A percentile compares a stretch with the other conserved stretches of the same genome.
phyloP scores from a whole-genome alignment of 2,329 filamentous ascomycete genomes.

The Acrocalymma vagum region DNA sequence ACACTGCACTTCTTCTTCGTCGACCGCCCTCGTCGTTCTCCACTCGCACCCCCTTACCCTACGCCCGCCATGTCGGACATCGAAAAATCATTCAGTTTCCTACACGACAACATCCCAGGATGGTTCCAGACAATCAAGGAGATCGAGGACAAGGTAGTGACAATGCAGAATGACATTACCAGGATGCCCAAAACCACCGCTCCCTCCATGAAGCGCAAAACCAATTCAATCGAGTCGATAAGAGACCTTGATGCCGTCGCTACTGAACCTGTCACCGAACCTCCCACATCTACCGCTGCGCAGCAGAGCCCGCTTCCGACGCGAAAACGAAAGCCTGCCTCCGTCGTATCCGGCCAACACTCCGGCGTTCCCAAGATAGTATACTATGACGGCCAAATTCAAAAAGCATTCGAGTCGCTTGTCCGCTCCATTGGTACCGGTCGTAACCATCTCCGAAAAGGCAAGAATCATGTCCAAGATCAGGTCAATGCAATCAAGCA shows the following conservation, averaged over 20 bases:
- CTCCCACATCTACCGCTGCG: constrained; percentile 17
- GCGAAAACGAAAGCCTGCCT: constrained; percentile 55
- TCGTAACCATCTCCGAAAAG: constrained; percentile 85
- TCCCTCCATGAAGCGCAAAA: constrained; percentile 37
- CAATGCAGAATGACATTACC: constrained; percentile 43
- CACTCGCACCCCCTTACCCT: constrained; percentile 3
- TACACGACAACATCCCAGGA: constrained; percentile 48
- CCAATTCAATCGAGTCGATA: constrained; percentile 49
- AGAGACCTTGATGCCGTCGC: constrained; percentile 33
- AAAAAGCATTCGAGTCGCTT: constrained; percentile 81
- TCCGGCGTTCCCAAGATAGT: constrained; percentile 69
- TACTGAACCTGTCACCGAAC: too few species aligned
- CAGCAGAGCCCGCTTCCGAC: constrained; percentile 26
- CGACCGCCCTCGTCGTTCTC: too few species aligned
- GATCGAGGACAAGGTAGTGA: constrained; percentile 41
- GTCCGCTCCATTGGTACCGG: constrained; percentile 83
- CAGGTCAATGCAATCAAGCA: constrained; percentile 35
- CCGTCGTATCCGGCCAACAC: constrained; percentile 47
- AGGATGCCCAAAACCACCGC: constrained; percentile 35
- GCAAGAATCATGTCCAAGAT: constrained; percentile 65
- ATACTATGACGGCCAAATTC: constrained; percentile 90
- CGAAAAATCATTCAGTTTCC: constrained; percentile 46
- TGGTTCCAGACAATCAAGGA: constrained; percentile 45
- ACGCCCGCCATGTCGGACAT: constrained; percentile 48
- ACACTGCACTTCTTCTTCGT: too few species aligned